A percentile compares a stretch with the other conserved stretches of the same genome.
phyloP scores from a whole-genome alignment of 176 grass and related monocot species.

The Hordeum vulgare region DNA sequence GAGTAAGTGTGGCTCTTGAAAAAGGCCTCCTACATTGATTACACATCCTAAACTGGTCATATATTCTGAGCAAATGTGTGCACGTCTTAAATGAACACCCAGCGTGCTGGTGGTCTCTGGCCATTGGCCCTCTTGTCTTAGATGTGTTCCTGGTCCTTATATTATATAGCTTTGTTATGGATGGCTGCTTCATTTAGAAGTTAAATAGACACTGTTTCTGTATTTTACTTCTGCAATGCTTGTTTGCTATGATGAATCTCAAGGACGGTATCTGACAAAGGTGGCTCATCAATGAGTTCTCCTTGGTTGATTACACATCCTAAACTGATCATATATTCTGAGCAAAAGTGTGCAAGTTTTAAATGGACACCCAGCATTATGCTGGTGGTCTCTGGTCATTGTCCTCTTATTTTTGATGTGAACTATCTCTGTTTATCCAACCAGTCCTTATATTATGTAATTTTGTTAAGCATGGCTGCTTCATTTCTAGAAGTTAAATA shows the following conservation, averaged over 20 bases:
- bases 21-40: neutral
- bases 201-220: neutral
- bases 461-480: too few relatives aligned
- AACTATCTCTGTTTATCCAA: too few relatives aligned
- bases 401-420: too few relatives aligned
- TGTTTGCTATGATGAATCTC: neutral
- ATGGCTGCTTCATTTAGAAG: neutral
- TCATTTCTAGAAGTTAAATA: neutral
- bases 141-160: too few relatives aligned
- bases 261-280: conserved; percentile 8
- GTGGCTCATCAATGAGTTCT: neutral
- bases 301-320: conserved; percentile 1
- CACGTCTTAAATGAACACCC: too few relatives aligned
- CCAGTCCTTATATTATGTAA: too few relatives aligned
- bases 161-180: too few relatives aligned
- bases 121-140: too few relatives aligned
- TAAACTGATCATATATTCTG: neutral
- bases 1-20: neutral
- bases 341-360: neutral
- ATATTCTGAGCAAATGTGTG: neutral
- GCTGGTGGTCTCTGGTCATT: too few relatives aligned
- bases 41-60: neutral
- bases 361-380: too few relatives aligned
- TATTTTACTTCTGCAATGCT: neutral
- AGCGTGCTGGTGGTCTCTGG: too few relatives aligned